Percentiles rank a stretch among this genome's conserved stretches.
These are phyloP conservation scores for Fraxinus velutina DNA, from an alignment of 305 asterid species.

Conservation along the genomic window DNA sequence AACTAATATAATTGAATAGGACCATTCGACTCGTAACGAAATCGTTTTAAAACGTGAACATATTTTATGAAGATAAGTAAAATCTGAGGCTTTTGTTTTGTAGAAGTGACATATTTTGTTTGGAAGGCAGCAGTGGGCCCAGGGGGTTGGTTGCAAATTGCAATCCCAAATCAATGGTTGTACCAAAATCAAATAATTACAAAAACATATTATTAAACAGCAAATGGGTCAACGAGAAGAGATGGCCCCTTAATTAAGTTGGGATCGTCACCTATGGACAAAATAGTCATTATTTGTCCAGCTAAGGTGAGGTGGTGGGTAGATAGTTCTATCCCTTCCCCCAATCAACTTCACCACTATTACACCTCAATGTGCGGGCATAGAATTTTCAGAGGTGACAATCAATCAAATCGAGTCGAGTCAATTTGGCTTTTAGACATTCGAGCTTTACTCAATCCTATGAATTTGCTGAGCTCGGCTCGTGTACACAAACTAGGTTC, in stretches of 20 bases:
- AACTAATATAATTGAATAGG: background rate
- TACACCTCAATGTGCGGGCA: background rate
- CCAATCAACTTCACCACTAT: slow-evolving; percentile 6
- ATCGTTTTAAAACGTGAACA: background rate
- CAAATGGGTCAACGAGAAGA: background rate
- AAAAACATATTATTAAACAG: background rate
- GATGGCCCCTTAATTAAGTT: slow-evolving; percentile 24
- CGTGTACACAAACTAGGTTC: background rate
- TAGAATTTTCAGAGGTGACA: background rate
- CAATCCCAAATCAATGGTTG: background rate
- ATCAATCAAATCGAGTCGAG: background rate
- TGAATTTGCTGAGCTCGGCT: background rate
- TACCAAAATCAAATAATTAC: slow-evolving; percentile 16
- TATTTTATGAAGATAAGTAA: background rate
- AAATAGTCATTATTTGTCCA: slow-evolving; percentile 34
- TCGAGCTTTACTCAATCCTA: background rate
- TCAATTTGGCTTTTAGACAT: background rate
- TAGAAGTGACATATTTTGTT: background rate
- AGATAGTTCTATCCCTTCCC: background rate
- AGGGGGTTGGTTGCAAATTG: background rate
- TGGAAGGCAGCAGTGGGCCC: background rate
- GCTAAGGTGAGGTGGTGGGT: slow-evolving; percentile 18
- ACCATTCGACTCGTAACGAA: background rate
- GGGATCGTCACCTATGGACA: slow-evolving; percentile 20
- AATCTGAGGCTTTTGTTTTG: background rate